These are phyloP conservation scores for Fusarium succisae DNA, from an alignment of 2,329 filamentous ascomycete genomes.

Conservation along the genomic window DNA sequence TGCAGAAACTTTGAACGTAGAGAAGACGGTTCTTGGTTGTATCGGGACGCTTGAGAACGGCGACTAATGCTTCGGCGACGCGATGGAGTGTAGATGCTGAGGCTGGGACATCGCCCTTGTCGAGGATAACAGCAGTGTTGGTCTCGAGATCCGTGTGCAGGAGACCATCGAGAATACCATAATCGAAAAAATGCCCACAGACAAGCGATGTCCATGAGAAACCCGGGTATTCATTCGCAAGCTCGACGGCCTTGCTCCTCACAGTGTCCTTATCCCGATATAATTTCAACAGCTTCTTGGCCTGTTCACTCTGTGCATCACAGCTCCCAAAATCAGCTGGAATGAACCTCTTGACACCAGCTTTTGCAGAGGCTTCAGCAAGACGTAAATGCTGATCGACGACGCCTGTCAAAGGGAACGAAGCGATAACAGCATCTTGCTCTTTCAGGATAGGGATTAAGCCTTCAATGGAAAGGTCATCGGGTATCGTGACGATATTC, in stretches of 20 bases:
- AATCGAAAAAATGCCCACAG: conserved; percentile 61
- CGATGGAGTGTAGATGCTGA: conserved; percentile 59
- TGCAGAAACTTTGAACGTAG: conserved; percentile 56
- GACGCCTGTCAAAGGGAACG: conserved; percentile 52
- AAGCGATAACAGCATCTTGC: conserved; percentile 65
- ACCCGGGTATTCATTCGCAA: conserved; percentile 45
- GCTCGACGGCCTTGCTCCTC: conserved; percentile 43
- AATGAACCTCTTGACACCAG: conserved; percentile 69
- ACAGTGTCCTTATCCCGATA: conserved; percentile 50
- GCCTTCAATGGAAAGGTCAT: conserved; percentile 44
- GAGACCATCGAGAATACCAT: conserved; percentile 52
- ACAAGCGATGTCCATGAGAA: conserved; percentile 62
- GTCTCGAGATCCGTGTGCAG: conserved; percentile 56
- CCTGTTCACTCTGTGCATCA: conserved; percentile 49
- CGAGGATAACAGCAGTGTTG: conserved; percentile 56
- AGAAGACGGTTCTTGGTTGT: conserved; percentile 62
- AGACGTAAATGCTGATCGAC: conserved; percentile 58
- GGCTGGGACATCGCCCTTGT: conserved; percentile 61
- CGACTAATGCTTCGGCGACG: conserved; percentile 60
- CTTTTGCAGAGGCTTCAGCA: conserved; percentile 66
- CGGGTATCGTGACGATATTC: conserved; percentile 40
- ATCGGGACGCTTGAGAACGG: conserved; percentile 58
- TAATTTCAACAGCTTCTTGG: conserved; percentile 45
- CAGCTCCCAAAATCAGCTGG: conserved; percentile 65
- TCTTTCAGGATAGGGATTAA: conserved; percentile 60